Base-by-base conservation (phyloP, 306 rosid species). In the Prunus mongolica region DNA sequence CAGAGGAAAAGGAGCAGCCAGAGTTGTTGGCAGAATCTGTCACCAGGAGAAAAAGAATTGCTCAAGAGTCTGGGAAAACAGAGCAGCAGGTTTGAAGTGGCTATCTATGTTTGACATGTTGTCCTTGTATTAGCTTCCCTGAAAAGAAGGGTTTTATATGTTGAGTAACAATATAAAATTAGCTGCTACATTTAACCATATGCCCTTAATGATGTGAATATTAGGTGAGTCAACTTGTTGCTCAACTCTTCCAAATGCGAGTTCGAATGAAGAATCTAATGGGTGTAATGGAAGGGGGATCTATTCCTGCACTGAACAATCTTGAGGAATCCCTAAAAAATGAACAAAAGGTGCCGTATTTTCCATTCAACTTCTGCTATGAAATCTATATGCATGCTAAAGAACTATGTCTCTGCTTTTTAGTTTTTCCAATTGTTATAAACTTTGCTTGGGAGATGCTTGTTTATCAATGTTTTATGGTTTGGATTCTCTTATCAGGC, bases 1-100 rank as follows among this genome's bases (percentile, higher is more conserved):
- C 92, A 95, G 99, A 95, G 96, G 98, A 95, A 86, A 89, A 91
- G 82, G 97, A 91, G 79, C 89, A 92, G 66, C 99, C 99, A 58
- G 99, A 95, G 76, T 88, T 95, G 73, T 84, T 95, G 80, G 97
- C 98, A 47, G 93, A 92, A 87, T 95, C 97, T 63, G 91, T 96
- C 68, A 82, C 70, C 58, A 88, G 97, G 88, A 89, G 98, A 81
- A 95, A 89, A 88, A 84, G 97, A 83, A 76, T 95, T 73, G 98
- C 98, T 82, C 82, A 82, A 77, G 97, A 84, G 51, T 95, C 98
- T n/a, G 96, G 97, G 76, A 95, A 90, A 90, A 88, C 97, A 47
- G 97, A 95, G 88, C 98, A 90, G 86, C 98, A 95, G 92, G 98
- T 89, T 66, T 22, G 58, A 9, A 65, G 50, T 76, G 41, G 61